Percentiles rank a stretch among this genome's conserved stretches.
phyloP scores from a whole-genome alignment of 352 stramenopile genomes.

The Elongisporangium prolatum region DNA sequence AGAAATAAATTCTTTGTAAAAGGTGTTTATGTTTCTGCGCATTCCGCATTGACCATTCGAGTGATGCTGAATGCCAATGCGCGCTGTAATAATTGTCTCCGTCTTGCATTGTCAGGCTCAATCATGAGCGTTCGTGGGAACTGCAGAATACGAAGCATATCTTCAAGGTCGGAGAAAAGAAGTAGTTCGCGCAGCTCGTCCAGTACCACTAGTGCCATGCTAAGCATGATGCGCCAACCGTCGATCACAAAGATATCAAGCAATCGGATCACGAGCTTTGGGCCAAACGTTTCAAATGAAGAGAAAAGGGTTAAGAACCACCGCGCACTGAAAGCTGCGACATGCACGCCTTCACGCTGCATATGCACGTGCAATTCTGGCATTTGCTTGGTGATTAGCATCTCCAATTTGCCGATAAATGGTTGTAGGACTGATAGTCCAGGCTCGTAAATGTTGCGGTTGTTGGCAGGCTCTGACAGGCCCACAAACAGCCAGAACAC shows the following conservation, averaged over 20 bases:
- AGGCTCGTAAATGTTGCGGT: conserved; percentile 76
- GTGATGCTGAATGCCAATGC: conserved; percentile 64
- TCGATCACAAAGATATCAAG: conserved; percentile 82
- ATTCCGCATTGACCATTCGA: conserved; percentile 29
- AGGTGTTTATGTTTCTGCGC: neutral
- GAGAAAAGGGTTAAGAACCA: conserved; percentile 88
- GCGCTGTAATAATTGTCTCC: conserved; percentile 49
- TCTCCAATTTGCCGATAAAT: conserved; percentile 62
- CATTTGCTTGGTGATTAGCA: conserved; percentile 61
- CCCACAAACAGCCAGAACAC: conserved; percentile 83
- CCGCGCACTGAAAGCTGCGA: conserved; percentile 65
- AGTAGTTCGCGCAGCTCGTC: conserved; percentile 60
- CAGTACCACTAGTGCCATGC: conserved; percentile 71
- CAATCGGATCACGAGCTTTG: conserved; percentile 54
- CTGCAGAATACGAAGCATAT: conserved; percentile 64
- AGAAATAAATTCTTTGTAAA: neutral
- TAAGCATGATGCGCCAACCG: conserved; percentile 75
- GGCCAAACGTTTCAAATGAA: conserved; percentile 72
- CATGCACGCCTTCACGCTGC: conserved; percentile 50
- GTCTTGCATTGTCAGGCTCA: conserved; percentile 30
- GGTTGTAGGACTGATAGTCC: conserved; percentile 62
- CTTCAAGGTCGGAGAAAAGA: conserved; percentile 53
- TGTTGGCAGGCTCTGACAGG: conserved; percentile 66
- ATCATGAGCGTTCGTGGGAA: conserved; percentile 47
- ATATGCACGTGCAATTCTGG: conserved; percentile 59